Evolutionary conservation across 2,329 filamentous ascomycete species (phyloP).

Genomic region (Verticillium isaacii): DNA sequence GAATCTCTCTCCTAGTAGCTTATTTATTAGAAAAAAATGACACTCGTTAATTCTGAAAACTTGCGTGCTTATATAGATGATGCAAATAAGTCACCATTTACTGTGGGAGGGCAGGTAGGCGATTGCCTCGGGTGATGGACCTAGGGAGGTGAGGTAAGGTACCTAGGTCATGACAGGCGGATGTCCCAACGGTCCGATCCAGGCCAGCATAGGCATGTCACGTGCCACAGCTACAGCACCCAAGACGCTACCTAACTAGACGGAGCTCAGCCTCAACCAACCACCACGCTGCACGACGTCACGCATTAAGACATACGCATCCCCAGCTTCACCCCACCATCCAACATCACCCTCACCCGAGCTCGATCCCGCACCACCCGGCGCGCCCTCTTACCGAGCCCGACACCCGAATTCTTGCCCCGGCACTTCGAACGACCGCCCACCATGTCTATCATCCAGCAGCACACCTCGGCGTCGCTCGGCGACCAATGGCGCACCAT

Average conservation of each 20-base stretch:
- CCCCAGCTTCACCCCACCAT: not conserved
- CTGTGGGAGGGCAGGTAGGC: too few relatives aligned
- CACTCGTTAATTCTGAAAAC: too few relatives aligned
- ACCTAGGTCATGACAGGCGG: not conserved
- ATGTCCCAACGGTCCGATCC: too few relatives aligned
- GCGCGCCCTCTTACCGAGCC: not conserved
- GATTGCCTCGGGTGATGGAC: too few relatives aligned
- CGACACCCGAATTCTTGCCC: not conserved
- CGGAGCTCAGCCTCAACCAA: not conserved
- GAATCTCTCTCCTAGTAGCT: too few relatives aligned
- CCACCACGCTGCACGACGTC: not conserved
- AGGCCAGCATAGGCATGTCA: not conserved
- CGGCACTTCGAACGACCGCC: not conserved
- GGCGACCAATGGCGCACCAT: conserved; percentile 77
- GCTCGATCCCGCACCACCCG: not conserved
- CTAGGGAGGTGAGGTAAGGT: too few relatives aligned
- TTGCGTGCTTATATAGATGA: too few relatives aligned
- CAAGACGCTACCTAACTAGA: not conserved
- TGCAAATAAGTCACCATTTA: too few relatives aligned
- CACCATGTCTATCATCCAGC: conserved; percentile 62
- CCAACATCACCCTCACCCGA: not conserved
- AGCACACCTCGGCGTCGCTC: conserved; percentile 56
- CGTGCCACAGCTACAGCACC: not conserved
- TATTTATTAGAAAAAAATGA: too few relatives aligned
- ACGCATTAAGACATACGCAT: not conserved